These are phyloP conservation scores for Chaetomium olivaceum DNA, from an alignment of 2,329 filamentous ascomycete genomes.

Conservation along the genomic window DNA sequence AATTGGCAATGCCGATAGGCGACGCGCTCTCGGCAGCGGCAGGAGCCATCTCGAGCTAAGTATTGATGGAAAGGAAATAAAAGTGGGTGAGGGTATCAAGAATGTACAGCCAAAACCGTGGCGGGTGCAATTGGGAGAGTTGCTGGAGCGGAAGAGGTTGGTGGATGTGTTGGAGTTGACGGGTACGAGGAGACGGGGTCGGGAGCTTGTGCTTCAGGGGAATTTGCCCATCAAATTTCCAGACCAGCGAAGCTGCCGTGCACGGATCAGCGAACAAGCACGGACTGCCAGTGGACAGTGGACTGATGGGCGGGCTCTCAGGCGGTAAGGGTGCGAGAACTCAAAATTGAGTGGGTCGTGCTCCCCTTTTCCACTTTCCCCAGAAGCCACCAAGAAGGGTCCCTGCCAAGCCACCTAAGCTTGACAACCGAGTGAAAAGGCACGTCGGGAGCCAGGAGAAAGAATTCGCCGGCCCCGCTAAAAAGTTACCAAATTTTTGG, in stretches of 20 bases:
- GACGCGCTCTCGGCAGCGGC: conserved; percentile 61
- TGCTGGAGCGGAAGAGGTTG: conserved; percentile 25
- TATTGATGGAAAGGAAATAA: conserved; percentile 21
- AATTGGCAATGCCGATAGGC: conserved; percentile 73
- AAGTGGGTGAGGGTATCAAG: conserved; percentile 23
- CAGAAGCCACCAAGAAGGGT: conserved; percentile 22
- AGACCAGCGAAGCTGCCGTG: conserved; percentile 28
- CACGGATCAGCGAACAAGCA: conserved; percentile 26
- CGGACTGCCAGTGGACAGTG: background rate
- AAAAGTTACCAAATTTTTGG: conserved; percentile 31
- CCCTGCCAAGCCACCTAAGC: conserved; percentile 20
- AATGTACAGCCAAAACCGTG: conserved; percentile 24
- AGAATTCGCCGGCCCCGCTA: conserved; percentile 32
- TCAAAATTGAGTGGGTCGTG: conserved; percentile 26
- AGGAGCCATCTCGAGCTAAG: conserved; percentile 55
- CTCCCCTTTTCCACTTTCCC: conserved; percentile 31
- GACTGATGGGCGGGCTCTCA: background rate
- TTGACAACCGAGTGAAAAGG: background rate
- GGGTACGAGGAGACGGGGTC: conserved; percentile 26
- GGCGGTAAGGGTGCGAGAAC: background rate
- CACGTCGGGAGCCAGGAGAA: conserved; percentile 29
- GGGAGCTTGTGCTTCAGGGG: conserved; percentile 41
- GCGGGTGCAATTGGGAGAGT: conserved; percentile 26
- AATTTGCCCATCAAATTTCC: conserved; percentile 44
- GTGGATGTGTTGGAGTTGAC: conserved; percentile 33